These are phyloP conservation scores for Candida coquimbonensis DNA, from an alignment of 805 yeast species.

Conservation along the genomic window DNA sequence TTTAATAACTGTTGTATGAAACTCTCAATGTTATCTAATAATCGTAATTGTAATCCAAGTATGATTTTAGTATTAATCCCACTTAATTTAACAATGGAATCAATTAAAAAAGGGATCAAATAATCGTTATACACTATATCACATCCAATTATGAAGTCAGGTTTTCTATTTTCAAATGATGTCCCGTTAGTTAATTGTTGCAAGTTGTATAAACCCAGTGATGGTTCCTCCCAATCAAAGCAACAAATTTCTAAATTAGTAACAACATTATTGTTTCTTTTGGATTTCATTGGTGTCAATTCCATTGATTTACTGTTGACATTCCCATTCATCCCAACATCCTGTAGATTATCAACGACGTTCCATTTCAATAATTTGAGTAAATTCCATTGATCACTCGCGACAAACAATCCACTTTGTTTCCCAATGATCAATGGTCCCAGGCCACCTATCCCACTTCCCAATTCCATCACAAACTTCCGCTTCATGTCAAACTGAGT, in stretches of 20 bases:
- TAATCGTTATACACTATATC: constrained; percentile 63
- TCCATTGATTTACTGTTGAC: not conserved
- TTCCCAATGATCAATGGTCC: constrained; percentile 35
- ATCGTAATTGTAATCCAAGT: constrained; percentile 49
- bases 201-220: constrained; percentile 26
- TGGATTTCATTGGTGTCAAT: not conserved
- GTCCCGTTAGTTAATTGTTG: constrained; percentile 2
- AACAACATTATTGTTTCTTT: not conserved
- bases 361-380: constrained; percentile 44
- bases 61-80: constrained; percentile 29
- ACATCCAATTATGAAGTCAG: constrained; percentile 50
- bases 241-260: constrained; percentile 37
- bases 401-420: constrained; percentile 31
- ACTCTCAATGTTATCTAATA: constrained; percentile 39
- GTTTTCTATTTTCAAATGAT: constrained; percentile 11
- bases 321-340: constrained; percentile 8
- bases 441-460: constrained; percentile 55
- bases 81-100: constrained; percentile 33
- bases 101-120: constrained; percentile 42
- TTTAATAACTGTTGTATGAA: constrained; percentile 33
- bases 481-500: constrained; percentile 10
- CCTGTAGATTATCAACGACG: constrained; percentile 32
- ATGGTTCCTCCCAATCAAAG: constrained; percentile 55
- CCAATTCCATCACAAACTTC: constrained; percentile 44
- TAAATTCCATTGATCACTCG: constrained; percentile 53